Conservation (phyloP, 768 basidiomycete genomes). For the Boletellus emodensis region DNA sequence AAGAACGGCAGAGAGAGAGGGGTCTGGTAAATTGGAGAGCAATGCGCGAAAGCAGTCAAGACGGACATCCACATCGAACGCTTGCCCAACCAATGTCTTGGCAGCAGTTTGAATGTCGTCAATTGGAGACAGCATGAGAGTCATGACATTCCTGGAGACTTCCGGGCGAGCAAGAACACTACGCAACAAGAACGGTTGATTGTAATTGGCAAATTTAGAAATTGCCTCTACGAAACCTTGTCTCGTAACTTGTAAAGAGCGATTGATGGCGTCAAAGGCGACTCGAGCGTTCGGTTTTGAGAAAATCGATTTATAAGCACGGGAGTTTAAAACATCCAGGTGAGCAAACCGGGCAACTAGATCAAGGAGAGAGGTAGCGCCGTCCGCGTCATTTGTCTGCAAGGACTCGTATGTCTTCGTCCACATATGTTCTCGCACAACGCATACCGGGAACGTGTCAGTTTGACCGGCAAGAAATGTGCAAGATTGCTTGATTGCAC, state of each 20-base stretch:
- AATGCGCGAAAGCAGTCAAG: conserved; percentile 83
- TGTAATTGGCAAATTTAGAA: conserved; percentile 62
- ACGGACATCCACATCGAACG: conserved; percentile 87
- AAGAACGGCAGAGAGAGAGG: conserved; percentile 66
- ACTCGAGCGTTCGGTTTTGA: conserved; percentile 27
- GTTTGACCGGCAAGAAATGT: conserved; percentile 29
- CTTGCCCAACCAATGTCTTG: conserved; percentile 76
- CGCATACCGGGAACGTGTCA: conserved; percentile 32
- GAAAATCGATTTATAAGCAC: conserved; percentile 44
- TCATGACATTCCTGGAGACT: conserved; percentile 56
- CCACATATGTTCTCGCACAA: conserved; percentile 65
- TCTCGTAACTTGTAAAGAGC: conserved; percentile 52
- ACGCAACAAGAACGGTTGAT: conserved; percentile 46
- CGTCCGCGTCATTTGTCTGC: conserved; percentile 54
- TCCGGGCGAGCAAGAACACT: conserved; percentile 53
- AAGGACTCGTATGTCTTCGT: conserved; percentile 56
- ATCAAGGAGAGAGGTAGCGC: conserved; percentile 53
- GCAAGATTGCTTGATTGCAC: conserved; percentile 32
- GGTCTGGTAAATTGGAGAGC: conserved; percentile 60
- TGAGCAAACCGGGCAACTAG: conserved; percentile 60
- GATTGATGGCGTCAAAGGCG: conserved; percentile 57
- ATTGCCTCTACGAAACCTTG: conserved; percentile 61
- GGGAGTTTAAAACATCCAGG: conserved; percentile 55
- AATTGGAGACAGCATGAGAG: conserved; percentile 79
- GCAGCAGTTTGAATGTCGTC: conserved; percentile 70